Percentiles rank a stretch among this genome's conserved stretches.
These are phyloP conservation scores for Andalucia godoyi DNA, from an alignment of 78 protist species.

Conservation along the genomic window DNA sequence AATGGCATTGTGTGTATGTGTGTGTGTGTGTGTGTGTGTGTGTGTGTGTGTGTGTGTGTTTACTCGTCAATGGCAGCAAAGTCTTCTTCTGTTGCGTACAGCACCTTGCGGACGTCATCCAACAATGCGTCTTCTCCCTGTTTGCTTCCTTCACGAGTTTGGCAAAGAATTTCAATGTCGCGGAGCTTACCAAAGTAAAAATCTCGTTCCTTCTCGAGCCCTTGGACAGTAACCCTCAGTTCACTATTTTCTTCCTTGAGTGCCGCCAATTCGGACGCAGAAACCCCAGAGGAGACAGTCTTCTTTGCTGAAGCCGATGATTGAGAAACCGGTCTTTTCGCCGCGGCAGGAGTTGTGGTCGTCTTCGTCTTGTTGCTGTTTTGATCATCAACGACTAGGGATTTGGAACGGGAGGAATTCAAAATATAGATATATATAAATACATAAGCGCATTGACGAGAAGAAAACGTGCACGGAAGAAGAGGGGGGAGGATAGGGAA, in stretches of 20 bases:
- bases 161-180: constrained; percentile 58
- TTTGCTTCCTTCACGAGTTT: no score
- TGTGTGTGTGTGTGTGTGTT: no score
- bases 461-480: no score
- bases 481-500: no score
- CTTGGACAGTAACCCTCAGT: constrained; percentile 16
- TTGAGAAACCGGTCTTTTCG: not conserved
- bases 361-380: constrained; percentile 1
- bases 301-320: not conserved
- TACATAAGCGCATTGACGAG: no score
- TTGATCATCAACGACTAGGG: constrained; percentile 10
- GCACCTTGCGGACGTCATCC: no score
- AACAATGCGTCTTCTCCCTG: no score
- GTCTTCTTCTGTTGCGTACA: no score
- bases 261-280: not conserved
- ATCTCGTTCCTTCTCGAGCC: constrained; percentile 54
- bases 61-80: no score
- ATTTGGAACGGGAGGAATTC: not conserved
- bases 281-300: not conserved
- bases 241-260: constrained; percentile 16
- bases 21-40: no score
- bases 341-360: not conserved
- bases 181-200: constrained; percentile 54
- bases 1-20: no score
- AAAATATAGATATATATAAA: no score